phyloP scores from a whole-genome alignment of 192 early-diverging fungal genomes.

The Geranomyces variabilis region DNA sequence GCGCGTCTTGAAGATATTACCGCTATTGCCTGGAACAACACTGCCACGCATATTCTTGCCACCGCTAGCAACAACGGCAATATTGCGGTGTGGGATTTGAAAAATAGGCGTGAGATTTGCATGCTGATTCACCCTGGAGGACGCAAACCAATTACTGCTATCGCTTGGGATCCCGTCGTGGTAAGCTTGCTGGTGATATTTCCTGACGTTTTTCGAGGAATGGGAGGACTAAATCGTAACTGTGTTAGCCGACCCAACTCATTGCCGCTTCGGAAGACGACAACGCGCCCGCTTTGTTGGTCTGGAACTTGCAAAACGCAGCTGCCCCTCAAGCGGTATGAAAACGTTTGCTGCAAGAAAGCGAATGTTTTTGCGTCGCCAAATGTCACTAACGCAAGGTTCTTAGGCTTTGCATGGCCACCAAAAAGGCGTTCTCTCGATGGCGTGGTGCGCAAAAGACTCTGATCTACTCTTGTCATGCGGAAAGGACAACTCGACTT shows the following conservation, averaged over 20 bases:
- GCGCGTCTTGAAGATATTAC: slow-evolving; percentile 88
- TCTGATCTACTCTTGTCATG: slow-evolving; percentile 87
- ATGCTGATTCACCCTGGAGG: slow-evolving; percentile 66
- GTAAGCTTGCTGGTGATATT: slow-evolving; percentile 13
- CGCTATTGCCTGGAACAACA: slow-evolving; percentile 87
- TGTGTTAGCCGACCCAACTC: slow-evolving; percentile 81
- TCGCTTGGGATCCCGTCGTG: slow-evolving; percentile 91
- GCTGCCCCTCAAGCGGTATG: slow-evolving; percentile 79
- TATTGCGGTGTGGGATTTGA: slow-evolving; percentile 96
- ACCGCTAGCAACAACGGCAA: slow-evolving; percentile 88
- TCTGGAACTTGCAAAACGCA: slow-evolving; percentile 97
- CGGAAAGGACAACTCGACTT: slow-evolving; percentile 93
- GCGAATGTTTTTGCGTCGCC: neutral
- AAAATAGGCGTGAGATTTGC: slow-evolving; percentile 83
- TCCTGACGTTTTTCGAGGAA: neutral
- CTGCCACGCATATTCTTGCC: slow-evolving; percentile 91
- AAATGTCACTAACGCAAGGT: no score
- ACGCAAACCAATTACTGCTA: slow-evolving; percentile 76
- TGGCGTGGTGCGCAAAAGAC: slow-evolving; percentile 96
- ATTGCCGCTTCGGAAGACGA: slow-evolving; percentile 94
- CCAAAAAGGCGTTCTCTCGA: slow-evolving; percentile 84
- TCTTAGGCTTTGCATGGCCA: slow-evolving; percentile 75
- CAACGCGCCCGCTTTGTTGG: slow-evolving; percentile 77
- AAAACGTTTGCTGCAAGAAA: neutral
- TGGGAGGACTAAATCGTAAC: neutral